Evolutionary conservation across 139 green algal genomes (phyloP).

Genomic region (Limnomonas spitsbergensis): DNA sequence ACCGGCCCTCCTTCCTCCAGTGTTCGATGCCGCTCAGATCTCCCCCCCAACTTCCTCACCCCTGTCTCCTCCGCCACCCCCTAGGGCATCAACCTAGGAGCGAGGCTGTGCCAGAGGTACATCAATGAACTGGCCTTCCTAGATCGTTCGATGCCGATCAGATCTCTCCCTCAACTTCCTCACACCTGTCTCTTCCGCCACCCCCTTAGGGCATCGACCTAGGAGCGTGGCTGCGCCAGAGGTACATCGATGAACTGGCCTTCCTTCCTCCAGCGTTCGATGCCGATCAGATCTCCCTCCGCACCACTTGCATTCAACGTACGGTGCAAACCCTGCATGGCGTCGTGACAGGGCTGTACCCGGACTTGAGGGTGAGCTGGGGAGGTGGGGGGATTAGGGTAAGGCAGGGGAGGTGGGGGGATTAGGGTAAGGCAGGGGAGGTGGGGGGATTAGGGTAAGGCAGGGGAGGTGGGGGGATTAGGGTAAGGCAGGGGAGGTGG

Average conservation of each 20-base stretch:
- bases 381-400: not conserved
- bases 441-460: too few relatives aligned
- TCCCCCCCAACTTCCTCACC: too few relatives aligned
- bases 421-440: not conserved
- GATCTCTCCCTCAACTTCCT: conserved; percentile 40
- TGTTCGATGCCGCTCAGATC: too few relatives aligned
- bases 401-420: not conserved
- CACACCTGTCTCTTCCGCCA: too few relatives aligned
- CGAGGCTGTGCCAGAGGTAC: conserved; percentile 57
- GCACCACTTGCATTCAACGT: conserved; percentile 54
- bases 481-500: not conserved
- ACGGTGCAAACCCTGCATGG: conserved; percentile 58
- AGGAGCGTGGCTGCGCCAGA: conserved; percentile 52
- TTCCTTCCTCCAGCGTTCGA: conserved; percentile 42
- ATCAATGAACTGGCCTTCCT: conserved; percentile 8
- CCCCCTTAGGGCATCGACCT: conserved; percentile 48
- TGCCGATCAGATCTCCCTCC: not conserved
- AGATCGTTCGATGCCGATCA: conserved; percentile 1
- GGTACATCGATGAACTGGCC: conserved; percentile 40
- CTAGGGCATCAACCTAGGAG: conserved; percentile 50
- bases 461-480: too few relatives aligned
- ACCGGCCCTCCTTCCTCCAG: too few relatives aligned
- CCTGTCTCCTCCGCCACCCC: too few relatives aligned
- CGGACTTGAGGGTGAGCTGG: conserved; percentile 19
- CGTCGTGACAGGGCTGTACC: conserved; percentile 60